Base-by-base conservation (phyloP, 2,329 filamentous ascomycete species). In the Claviceps sp. region DNA sequence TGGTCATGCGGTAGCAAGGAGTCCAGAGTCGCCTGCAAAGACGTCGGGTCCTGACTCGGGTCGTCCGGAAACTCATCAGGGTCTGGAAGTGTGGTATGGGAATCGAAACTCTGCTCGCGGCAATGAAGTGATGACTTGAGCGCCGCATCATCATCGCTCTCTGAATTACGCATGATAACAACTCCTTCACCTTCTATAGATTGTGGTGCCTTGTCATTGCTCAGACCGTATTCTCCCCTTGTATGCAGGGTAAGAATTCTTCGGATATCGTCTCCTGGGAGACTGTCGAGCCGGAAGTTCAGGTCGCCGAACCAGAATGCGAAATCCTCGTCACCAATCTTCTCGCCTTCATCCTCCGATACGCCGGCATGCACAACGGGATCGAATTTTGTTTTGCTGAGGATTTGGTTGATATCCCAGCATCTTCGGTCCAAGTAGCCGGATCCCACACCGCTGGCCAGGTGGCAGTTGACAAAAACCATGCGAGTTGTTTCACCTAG, bases 281-380 rank as follows among this genome's bases (percentile, higher is more conserved):
- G 78, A 45, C 85, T 87, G 49, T 94, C 88, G 0, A 98, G 75
- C 37, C 93, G 81, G 63, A 96, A 98, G 65, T 98, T 98, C 43
- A 98, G 74, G 65, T 98, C 93, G 6, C 93, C 93, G 62, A 95
- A 87, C 88, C 91, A 97, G 62, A 98, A 96, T 0, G 84, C 82
- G 68, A 96, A 89, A 62, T 98, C 93, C 58, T 95, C 91, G 41
- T 94, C 86, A 1, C 88, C 90, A 57, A 98, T 84, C 38, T 73
- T 78, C 50, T 86, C 81, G 0, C 75, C 71, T 22, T 84, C 79
- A n/a, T 83, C 81, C 40, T 82, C 74, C 1, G 78, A 70, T 5
- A 85, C 79, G 8, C 86, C 82, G 0, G 77, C 72, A 53, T 84
- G 77, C 41, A 73, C 72, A 6, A 94, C 77, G 0, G 88, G 82